These are phyloP conservation scores for Nemania serpens DNA, from an alignment of 2,329 filamentous ascomycete genomes.

Conservation along the genomic window DNA sequence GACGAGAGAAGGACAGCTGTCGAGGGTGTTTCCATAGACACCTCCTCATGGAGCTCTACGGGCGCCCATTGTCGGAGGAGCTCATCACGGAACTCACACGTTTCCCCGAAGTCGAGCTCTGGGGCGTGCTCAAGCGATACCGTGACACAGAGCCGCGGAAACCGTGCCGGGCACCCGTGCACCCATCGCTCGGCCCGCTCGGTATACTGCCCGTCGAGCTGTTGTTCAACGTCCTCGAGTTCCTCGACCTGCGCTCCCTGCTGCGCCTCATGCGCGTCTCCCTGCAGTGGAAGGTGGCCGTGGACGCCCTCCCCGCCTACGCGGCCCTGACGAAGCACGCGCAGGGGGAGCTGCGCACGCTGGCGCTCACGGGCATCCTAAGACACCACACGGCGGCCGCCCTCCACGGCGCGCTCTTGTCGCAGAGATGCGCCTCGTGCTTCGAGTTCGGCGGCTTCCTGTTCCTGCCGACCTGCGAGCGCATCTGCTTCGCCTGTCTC, in stretches of 20 bases:
- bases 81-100: slow-evolving; percentile 1
- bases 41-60: not conserved
- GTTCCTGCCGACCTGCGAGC: slow-evolving; percentile 41
- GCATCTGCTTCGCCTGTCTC: slow-evolving; percentile 41
- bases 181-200: slow-evolving; percentile 36
- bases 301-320: slow-evolving; percentile 42
- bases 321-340: slow-evolving; percentile 50
- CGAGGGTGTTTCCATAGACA: not conserved
- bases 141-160: not conserved
- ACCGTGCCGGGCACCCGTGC: slow-evolving; percentile 4
- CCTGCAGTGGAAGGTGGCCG: slow-evolving; percentile 32
- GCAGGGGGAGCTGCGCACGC: slow-evolving; percentile 34
- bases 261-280: slow-evolving; percentile 37
- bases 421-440: slow-evolving; percentile 38
- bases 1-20: not conserved
- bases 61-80: not conserved
- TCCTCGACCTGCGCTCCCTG: slow-evolving; percentile 28
- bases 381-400: slow-evolving; percentile 13
- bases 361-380: not conserved
- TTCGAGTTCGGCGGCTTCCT: slow-evolving; percentile 39
- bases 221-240: slow-evolving; percentile 32
- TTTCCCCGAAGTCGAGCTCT: slow-evolving; percentile 3
- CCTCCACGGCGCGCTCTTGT: slow-evolving; percentile 33
- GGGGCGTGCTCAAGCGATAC: slow-evolving; percentile 4
- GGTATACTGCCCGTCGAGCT: slow-evolving; percentile 37